Evolutionary conservation across 2,329 filamentous ascomycete species (phyloP).

Genomic region (Venturia asperata): DNA sequence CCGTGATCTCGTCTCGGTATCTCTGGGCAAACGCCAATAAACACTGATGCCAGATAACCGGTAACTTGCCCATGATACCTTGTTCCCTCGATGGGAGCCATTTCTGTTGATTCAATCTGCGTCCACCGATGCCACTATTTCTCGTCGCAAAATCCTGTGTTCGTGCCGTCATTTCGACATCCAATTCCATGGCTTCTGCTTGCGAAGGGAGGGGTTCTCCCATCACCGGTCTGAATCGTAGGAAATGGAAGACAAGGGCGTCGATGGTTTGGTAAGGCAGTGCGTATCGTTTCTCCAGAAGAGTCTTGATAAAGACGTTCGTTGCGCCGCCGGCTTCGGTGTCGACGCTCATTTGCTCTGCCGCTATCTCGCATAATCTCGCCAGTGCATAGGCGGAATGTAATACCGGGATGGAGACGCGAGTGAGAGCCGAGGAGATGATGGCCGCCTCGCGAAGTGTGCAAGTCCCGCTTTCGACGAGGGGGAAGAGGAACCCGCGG

Average conservation of each 20-base stretch:
- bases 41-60: slow-evolving; percentile 95
- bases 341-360: slow-evolving; percentile 69
- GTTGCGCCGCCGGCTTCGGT: slow-evolving; percentile 84
- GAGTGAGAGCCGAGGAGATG: slow-evolving; percentile 73
- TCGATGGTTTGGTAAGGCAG: slow-evolving; percentile 93
- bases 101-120: slow-evolving; percentile 26
- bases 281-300: slow-evolving; percentile 95
- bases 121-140: slow-evolving; percentile 22
- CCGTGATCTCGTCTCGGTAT: slow-evolving; percentile 92
- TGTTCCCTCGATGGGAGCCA: slow-evolving; percentile 2
- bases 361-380: slow-evolving; percentile 86
- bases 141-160: slow-evolving; percentile 36
- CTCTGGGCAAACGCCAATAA: slow-evolving; percentile 86
- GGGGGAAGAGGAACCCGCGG: slow-evolving; percentile 89
- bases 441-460: slow-evolving; percentile 90
- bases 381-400: slow-evolving; percentile 90
- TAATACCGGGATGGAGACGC: slow-evolving; percentile 81
- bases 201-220: neutral
- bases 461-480: slow-evolving; percentile 78
- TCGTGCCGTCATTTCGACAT: slow-evolving; percentile 45
- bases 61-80: slow-evolving; percentile 58
- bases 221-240: slow-evolving; percentile 63
- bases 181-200: slow-evolving; percentile 22
- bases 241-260: slow-evolving; percentile 90
- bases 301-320: slow-evolving; percentile 88